phyloP scores from a whole-genome alignment of 139 green algal genomes.

The Auxenochlorella pyrenoidosa region DNA sequence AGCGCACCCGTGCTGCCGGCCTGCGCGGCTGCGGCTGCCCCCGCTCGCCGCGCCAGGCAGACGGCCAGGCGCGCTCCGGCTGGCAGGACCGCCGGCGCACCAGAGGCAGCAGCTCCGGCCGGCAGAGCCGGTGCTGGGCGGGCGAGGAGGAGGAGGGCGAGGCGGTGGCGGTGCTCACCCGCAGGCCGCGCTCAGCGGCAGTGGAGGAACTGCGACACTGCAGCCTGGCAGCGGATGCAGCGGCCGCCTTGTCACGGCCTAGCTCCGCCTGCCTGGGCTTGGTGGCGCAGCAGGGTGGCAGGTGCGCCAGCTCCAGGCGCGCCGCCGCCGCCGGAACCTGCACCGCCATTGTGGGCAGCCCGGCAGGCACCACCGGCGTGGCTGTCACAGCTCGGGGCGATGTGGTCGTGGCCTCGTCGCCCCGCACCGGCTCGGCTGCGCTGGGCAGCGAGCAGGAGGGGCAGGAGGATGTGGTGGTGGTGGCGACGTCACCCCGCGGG shows the following conservation, averaged over 20 bases:
- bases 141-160: not conserved
- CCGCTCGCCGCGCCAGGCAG: not conserved
- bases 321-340: not conserved
- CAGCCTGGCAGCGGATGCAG: not conserved
- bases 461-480: not conserved
- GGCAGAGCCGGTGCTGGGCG: not conserved
- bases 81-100: not conserved
- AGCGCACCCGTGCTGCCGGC: not conserved
- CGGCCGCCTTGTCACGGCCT: not conserved
- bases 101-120: not conserved
- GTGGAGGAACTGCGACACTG: not conserved
- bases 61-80: too few relatives aligned
- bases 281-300: not conserved
- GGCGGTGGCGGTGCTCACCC: not conserved
- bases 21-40: constrained; percentile 33
- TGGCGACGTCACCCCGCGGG: not conserved
- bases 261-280: not conserved
- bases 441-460: not conserved
- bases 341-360: not conserved
- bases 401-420: not conserved
- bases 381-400: not conserved
- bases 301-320: not conserved
- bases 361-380: not conserved
- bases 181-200: not conserved
- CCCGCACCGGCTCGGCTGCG: not conserved